These are phyloP conservation scores for Symbiotaphrina buchneri DNA, from an alignment of 495 filamentous ascomycete species.

Conservation along the genomic window DNA sequence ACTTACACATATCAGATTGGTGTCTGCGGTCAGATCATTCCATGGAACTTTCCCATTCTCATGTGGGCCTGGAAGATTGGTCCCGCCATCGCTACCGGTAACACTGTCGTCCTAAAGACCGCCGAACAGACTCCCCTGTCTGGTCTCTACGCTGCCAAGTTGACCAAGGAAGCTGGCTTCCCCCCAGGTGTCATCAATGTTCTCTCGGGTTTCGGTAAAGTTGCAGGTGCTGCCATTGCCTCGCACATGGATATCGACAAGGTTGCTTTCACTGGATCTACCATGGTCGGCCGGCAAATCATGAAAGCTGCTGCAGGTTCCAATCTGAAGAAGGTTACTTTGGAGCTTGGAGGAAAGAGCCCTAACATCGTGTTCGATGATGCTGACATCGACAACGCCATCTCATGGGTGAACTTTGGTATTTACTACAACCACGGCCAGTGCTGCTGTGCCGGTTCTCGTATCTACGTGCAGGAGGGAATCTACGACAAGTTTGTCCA, in stretches of 20 bases:
- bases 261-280: slow-evolving; percentile 94
- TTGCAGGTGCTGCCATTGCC: slow-evolving; percentile 78
- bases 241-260: slow-evolving; percentile 97
- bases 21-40: slow-evolving; percentile 89
- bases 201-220: slow-evolving; percentile 77
- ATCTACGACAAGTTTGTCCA: slow-evolving; percentile 90
- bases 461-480: slow-evolving; percentile 85
- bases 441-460: slow-evolving; percentile 92
- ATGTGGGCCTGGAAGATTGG: slow-evolving; percentile 99
- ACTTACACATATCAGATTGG: slow-evolving; percentile 31
- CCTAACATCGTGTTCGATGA: slow-evolving; percentile 96
- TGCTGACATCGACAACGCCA: slow-evolving; percentile 86
- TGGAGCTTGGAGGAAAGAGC: slow-evolving; percentile 94
- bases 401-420: slow-evolving; percentile 96
- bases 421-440: slow-evolving; percentile 99
- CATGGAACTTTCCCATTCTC: slow-evolving; percentile 95
- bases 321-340: slow-evolving; percentile 98
- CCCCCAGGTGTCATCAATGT: slow-evolving; percentile 90
- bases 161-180: slow-evolving; percentile 90
- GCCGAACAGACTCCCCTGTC: slow-evolving; percentile 94
- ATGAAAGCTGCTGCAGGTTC: slow-evolving; percentile 89
- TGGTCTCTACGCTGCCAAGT: slow-evolving; percentile 52
- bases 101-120: slow-evolving; percentile 79
- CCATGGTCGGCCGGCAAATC: slow-evolving; percentile 70
- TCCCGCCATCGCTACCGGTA: slow-evolving; percentile 75